phyloP scores from a whole-genome alignment of 345 rosid species.

The Geranium brycei region DNA sequence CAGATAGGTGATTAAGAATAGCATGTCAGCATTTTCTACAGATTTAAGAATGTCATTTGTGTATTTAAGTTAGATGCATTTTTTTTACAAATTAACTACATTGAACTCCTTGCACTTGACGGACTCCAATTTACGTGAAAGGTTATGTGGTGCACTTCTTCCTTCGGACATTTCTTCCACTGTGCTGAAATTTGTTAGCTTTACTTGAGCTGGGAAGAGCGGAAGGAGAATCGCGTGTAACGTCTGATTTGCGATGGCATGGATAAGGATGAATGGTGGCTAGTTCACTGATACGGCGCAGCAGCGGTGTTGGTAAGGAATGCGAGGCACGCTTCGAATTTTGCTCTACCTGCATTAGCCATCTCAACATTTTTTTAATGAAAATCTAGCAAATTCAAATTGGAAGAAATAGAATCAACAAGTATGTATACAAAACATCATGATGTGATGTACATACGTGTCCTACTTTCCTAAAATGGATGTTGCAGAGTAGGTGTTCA shows the following conservation, averaged over 20 bases:
- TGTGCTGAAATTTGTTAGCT: slow-evolving; percentile 15
- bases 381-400: not conserved
- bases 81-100: not conserved
- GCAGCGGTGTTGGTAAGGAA: slow-evolving; percentile 41
- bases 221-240: slow-evolving; percentile 1
- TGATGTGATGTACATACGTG: no score
- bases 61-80: not conserved
- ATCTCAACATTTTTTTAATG: slow-evolving; percentile 7
- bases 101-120: not conserved
- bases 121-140: not conserved
- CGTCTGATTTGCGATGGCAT: slow-evolving; percentile 15
- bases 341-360: slow-evolving; percentile 36
- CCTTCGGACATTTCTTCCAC: slow-evolving; percentile 22
- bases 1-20: not conserved
- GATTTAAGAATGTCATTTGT: not conserved
- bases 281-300: slow-evolving; percentile 52
- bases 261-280: slow-evolving; percentile 65
- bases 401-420: not conserved
- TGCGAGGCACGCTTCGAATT: slow-evolving; percentile 25
- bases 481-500: no score
- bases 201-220: slow-evolving; percentile 10
- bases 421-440: not conserved
- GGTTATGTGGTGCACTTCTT: slow-evolving; percentile 9
- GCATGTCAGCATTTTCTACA: not conserved
- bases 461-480: no score